Percentiles rank a stretch among this genome's conserved stretches.
These are phyloP conservation scores for Aspergillus sp. DNA, from an alignment of 2,329 filamentous ascomycete species.

Conservation along the genomic window DNA sequence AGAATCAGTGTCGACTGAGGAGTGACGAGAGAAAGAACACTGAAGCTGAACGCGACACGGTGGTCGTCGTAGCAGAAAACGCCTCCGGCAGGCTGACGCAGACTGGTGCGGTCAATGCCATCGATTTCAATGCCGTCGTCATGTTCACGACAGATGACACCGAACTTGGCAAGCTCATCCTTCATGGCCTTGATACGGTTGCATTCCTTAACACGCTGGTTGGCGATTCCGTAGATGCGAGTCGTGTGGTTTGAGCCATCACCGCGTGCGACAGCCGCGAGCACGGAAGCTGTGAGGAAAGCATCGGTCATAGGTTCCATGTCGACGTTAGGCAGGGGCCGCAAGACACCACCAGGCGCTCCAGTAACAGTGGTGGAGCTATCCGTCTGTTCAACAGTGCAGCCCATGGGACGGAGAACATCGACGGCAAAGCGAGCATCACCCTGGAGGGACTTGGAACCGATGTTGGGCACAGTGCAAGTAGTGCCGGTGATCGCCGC, in stretches of 20 bases:
- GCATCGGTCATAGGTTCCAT: constrained; percentile 99
- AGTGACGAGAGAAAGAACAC: constrained; percentile 75
- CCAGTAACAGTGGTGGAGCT: constrained; percentile 91
- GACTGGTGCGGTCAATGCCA: constrained; percentile 55
- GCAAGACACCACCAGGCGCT: constrained; percentile 71
- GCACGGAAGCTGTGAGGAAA: constrained; percentile 89
- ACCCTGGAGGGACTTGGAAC: constrained; percentile 85
- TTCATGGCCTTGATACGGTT: constrained; percentile 96
- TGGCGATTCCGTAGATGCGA: constrained; percentile 89
- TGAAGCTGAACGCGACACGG: constrained; percentile 97
- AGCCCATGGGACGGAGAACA: constrained; percentile 90
- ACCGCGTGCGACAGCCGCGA: constrained; percentile 84
- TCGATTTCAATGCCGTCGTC: constrained; percentile 85
- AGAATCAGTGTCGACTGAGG: constrained; percentile 73
- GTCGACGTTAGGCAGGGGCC: constrained; percentile 78
- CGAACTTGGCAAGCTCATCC: constrained; percentile 90
- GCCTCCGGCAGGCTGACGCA: constrained; percentile 61
- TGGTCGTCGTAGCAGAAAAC: constrained; percentile 97
- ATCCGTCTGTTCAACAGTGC: constrained; percentile 79
- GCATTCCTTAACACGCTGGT: constrained; percentile 97
- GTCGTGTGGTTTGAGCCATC: constrained; percentile 65
- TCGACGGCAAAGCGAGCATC: constrained; percentile 93
- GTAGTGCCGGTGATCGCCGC: constrained; percentile 95
- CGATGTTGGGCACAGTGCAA: constrained; percentile 95
- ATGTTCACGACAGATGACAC: constrained; percentile 79